A percentile compares a stretch with the other conserved stretches of the same genome.
Conservation (phyloP, 2,329 filamentous ascomycete species). For the Aspergillus viridinutans region DNA sequence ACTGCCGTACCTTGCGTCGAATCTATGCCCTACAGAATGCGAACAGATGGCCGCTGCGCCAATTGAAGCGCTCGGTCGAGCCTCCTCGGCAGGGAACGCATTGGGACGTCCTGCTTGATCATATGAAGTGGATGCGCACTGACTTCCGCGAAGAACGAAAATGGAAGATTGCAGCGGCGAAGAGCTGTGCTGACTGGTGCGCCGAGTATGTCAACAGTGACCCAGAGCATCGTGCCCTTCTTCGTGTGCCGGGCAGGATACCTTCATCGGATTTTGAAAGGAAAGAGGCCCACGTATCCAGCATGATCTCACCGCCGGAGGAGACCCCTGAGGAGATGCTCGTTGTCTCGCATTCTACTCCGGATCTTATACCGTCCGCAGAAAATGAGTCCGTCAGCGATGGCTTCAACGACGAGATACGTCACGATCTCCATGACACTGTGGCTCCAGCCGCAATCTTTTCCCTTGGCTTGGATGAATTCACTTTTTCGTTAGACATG, state of each 20-base stretch:
- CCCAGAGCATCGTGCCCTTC: slow-evolving; percentile 57
- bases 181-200: slow-evolving; percentile 75
- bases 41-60: slow-evolving; percentile 87
- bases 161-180: slow-evolving; percentile 81
- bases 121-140: slow-evolving; percentile 97
- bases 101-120: slow-evolving; percentile 79
- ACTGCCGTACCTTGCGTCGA: slow-evolving; percentile 76
- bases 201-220: slow-evolving; percentile 71
- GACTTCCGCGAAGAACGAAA: slow-evolving; percentile 93
- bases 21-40: slow-evolving; percentile 89
- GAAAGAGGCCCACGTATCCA: slow-evolving; percentile 24
- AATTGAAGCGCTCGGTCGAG: slow-evolving; percentile 79
- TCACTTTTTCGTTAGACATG: slow-evolving; percentile 71
- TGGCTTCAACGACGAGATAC: slow-evolving; percentile 42
- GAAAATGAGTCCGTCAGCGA: slow-evolving; percentile 56
- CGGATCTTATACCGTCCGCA: slow-evolving; percentile 62
- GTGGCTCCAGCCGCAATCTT: slow-evolving; percentile 73
- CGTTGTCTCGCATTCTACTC: slow-evolving; percentile 51
- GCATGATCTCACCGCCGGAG: slow-evolving; percentile 28
- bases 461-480: slow-evolving; percentile 73
- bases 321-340: slow-evolving; percentile 30
- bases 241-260: slow-evolving; percentile 60
- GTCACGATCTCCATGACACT: slow-evolving; percentile 40
- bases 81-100: slow-evolving; percentile 73
- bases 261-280: slow-evolving; percentile 22